Evolutionary conservation across 169 alveolate species (phyloP).

Genomic region (Pseudocohnilembus persalinus): DNA sequence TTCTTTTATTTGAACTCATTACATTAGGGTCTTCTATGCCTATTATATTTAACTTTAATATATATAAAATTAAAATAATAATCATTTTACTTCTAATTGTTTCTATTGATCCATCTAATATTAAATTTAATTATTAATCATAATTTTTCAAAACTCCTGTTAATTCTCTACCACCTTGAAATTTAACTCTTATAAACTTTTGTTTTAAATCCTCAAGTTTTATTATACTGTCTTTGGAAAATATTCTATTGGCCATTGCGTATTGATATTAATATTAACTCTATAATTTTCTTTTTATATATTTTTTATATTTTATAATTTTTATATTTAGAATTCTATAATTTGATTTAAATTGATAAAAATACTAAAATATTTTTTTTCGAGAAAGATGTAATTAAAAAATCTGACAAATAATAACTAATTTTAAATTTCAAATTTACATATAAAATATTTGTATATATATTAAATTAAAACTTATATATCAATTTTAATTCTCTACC

Average conservation of each 20-base stretch:
- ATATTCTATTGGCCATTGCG: neutral
- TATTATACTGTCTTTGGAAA: slow-evolving; percentile 15
- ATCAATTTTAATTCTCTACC: slow-evolving; percentile 17
- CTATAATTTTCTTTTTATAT: no score
- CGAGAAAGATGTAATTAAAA: no score
- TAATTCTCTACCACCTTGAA: slow-evolving; percentile 28
- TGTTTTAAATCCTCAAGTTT: slow-evolving; percentile 1
- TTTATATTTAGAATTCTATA: no score
- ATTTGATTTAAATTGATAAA: no score
- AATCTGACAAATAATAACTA: no score
- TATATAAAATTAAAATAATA: neutral
- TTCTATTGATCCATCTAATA: slow-evolving; percentile 21
- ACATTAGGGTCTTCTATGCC: slow-evolving; percentile 12
- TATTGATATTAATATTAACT: no score
- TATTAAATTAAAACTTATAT: neutral
- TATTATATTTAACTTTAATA: neutral
- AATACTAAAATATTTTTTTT: no score
- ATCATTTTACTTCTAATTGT: slow-evolving; percentile 14
- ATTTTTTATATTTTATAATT: no score
- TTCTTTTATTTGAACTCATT: slow-evolving; percentile 8
- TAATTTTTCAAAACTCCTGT: slow-evolving; percentile 18
- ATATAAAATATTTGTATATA: neutral
- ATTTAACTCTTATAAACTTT: slow-evolving; percentile 19
- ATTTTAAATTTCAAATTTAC: neutral
- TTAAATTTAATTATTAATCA: slow-evolving; percentile 15